phyloP scores from a whole-genome alignment of 768 basidiomycete species.

The Tubosaeta sp. region DNA sequence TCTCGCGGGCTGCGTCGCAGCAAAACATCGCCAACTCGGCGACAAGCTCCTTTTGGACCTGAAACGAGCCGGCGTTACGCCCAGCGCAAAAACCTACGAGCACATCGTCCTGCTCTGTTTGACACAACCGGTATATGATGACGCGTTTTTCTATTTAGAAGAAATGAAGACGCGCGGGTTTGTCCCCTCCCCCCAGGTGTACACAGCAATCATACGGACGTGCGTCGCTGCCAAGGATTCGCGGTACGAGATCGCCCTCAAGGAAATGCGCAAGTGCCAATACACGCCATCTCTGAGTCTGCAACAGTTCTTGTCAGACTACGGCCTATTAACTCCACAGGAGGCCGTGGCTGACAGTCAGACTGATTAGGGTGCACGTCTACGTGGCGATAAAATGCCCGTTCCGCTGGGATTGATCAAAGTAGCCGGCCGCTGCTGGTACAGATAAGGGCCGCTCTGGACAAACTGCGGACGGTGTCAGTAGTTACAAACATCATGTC shows the following conservation, averaged over 20 bases:
- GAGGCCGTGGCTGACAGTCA: background rate
- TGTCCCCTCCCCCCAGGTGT: constrained; percentile 51
- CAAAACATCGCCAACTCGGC: constrained; percentile 61
- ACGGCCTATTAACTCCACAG: constrained; percentile 4
- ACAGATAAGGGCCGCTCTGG: constrained; percentile 10
- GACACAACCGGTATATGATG: constrained; percentile 70
- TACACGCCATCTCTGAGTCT: constrained; percentile 37
- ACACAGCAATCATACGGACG: constrained; percentile 55
- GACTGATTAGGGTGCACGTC: background rate
- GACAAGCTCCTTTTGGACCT: constrained; percentile 65
- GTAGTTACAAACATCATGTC: constrained; percentile 19
- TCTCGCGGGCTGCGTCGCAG: constrained; percentile 57
- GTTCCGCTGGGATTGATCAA: background rate
- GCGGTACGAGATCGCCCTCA: constrained; percentile 58
- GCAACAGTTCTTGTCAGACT: constrained; percentile 28
- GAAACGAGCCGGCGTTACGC: constrained; percentile 50
- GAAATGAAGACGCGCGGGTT: constrained; percentile 71
- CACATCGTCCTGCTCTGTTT: constrained; percentile 67
- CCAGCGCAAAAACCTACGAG: constrained; percentile 61
- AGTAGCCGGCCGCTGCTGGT: background rate
- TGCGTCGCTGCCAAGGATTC: constrained; percentile 55
- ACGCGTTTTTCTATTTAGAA: constrained; percentile 85
- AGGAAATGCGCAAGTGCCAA: constrained; percentile 68
- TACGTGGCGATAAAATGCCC: background rate
- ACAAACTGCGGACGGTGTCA: background rate